A percentile compares a stretch with the other conserved stretches of the same genome.
These are phyloP conservation scores for Umbelopsis sp. DNA, from an alignment of 192 early-diverging fungal genomes.

Conservation along the genomic window DNA sequence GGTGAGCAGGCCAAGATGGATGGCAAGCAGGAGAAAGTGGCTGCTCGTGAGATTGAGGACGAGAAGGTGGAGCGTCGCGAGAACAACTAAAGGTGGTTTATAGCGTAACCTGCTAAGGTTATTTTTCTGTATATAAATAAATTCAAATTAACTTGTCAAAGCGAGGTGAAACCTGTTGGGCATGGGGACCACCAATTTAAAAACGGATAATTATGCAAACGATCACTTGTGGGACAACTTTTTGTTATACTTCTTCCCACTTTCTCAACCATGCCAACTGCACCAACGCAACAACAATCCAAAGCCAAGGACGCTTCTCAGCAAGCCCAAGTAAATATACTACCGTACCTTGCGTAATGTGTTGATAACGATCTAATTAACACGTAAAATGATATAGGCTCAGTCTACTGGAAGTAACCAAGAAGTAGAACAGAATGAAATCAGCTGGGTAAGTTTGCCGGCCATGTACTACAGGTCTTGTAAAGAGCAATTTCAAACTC, in stretches of 20 bases:
- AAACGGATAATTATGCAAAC: background rate
- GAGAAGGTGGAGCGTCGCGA: conserved; percentile 11
- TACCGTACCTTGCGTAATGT: background rate
- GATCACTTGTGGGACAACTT: background rate
- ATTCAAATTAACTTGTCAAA: background rate
- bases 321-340: background rate
- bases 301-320: background rate
- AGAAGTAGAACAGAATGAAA: background rate
- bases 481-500: background rate
- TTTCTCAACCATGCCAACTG: background rate
- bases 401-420: background rate
- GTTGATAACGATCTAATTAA: background rate
- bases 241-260: background rate
- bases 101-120: background rate
- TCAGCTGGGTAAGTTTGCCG: conserved; percentile 9
- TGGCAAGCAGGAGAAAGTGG: background rate
- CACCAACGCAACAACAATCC: background rate
- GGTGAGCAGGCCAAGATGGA: conserved; percentile 11
- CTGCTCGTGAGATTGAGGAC: background rate
- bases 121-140: background rate
- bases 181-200: background rate
- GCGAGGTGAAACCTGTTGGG: conserved; percentile 6
- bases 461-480: background rate
- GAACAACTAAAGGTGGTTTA: background rate
- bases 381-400: background rate